Conservation (phyloP, 768 basidiomycete genomes). For the Suillus tomentosus region DNA sequence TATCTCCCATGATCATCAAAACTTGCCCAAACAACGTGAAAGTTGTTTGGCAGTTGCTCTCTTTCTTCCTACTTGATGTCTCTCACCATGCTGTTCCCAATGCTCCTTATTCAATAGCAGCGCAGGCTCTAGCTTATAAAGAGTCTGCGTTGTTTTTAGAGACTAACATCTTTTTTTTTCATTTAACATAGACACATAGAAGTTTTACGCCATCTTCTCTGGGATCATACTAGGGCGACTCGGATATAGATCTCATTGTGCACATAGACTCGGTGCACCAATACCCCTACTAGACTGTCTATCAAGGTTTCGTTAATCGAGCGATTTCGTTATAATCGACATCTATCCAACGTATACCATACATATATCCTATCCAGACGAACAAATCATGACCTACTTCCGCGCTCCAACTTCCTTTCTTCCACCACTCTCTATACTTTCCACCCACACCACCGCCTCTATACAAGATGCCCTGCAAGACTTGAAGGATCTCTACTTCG, state of each 20-base stretch:
- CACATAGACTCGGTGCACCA: slow-evolving; percentile 18
- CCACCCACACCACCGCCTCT: slow-evolving; percentile 35
- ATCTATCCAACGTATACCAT: slow-evolving; percentile 10
- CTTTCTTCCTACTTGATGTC: slow-evolving; percentile 7
- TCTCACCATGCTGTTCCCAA: slow-evolving; percentile 29
- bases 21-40: not conserved
- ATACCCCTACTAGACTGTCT: slow-evolving; percentile 13
- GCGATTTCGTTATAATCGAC: slow-evolving; percentile 5
- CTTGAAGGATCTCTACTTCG: slow-evolving; percentile 54
- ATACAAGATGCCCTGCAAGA: slow-evolving; percentile 45
- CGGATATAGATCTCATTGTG: slow-evolving; percentile 7
- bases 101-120: slow-evolving; percentile 58
- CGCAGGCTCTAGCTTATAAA: slow-evolving; percentile 39
- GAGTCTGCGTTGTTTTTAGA: slow-evolving; percentile 24
- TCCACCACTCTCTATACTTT: slow-evolving; percentile 54
- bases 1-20: slow-evolving; percentile 19
- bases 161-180: slow-evolving; percentile 7
- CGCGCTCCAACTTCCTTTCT: slow-evolving; percentile 52
- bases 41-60: too few species aligned
- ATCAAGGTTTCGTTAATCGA: not conserved
- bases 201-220: slow-evolving; percentile 9
- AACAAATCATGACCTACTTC: slow-evolving; percentile 18
- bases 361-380: slow-evolving; percentile 15
- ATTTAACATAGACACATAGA: slow-evolving; percentile 8
- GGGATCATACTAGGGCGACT: slow-evolving; percentile 3